These are phyloP conservation scores for Jimgerdemannia flammicorona DNA, from an alignment of 192 early-diverging fungal genomes.

Conservation along the genomic window DNA sequence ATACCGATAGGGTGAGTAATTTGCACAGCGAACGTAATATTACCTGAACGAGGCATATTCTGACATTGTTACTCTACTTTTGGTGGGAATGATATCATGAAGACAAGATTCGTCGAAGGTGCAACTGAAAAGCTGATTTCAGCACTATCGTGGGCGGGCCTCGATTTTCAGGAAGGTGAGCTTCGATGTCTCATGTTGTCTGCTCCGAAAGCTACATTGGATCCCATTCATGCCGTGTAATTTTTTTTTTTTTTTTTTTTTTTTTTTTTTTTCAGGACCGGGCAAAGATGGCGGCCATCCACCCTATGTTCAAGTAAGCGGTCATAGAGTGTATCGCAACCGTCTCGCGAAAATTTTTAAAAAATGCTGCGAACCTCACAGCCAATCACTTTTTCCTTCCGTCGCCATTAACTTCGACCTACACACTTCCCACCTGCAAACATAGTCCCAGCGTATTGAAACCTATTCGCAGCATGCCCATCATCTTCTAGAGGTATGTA, in stretches of 20 bases:
- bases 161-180: conserved; percentile 72
- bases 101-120: conserved; percentile 68
- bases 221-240: not conserved
- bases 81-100: conserved; percentile 3
- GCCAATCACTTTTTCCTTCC: not conserved
- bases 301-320: conserved; percentile 64
- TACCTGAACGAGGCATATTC: no score
- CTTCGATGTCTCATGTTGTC: not conserved
- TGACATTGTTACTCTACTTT: no score
- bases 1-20: conserved; percentile 73
- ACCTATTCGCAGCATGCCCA: conserved; percentile 69
- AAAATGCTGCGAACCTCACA: no score
- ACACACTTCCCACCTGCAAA: not conserved
- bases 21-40: not conserved
- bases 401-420: not conserved
- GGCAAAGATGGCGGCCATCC: conserved; percentile 45
- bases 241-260: conserved; percentile 15
- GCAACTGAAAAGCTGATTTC: conserved; percentile 64
- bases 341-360: no score
- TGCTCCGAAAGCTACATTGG: not conserved
- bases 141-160: conserved; percentile 70
- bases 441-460: conserved; percentile 68
- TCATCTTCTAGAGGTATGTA: conserved; percentile 52
- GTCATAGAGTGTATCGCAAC: no score
- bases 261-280: conserved; percentile 48